Base-by-base conservation (phyloP, 1,139 yeast species). In the Pichia terricola region DNA sequence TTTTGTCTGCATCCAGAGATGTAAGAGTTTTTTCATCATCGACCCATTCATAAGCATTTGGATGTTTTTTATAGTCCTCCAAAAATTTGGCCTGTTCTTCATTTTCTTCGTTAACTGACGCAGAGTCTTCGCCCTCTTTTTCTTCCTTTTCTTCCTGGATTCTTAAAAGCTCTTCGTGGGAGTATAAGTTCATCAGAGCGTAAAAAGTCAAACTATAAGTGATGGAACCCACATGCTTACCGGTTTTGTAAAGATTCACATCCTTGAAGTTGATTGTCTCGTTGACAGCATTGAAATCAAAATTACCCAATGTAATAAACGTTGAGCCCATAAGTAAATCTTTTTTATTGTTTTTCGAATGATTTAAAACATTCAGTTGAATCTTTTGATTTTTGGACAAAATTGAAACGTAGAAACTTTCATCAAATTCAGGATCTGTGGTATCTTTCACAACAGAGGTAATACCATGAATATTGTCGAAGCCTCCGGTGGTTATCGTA, bases 271-370 rank as follows among this genome's bases (percentile, higher is more conserved):
- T 33, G 11, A 50, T n/a, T 8, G 46, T 28, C 35, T 44, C 46
- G 28, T 47, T 44, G 26, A 35, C 25, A 25, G 39, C 34, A 16
- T 50, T 40, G n/a, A 45, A 40, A 26, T 51, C 44, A 36, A 48
- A 50, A 31, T 40, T 16, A 2, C 35, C n/a, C 11, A 51, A 32
- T 28, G 45, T 44, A 34, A 81, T 61, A 31, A 76, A 72, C 38
- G 75, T 70, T 5, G 74, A 63, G 27, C 91, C 94, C 53, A 83
- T 67, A 1, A 73, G 58, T 58, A 88, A 72, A 59, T 82, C 88
- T 47, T 76, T 72, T 27, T 75, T 77, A 43, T 75, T 72, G 42
- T 75, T 71, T 26, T 70, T 69, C 60, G 82, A 87, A 44, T 75
- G 79, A 62, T 83, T 91, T 73, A 75, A 72, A 41, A 80, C 64